Base-by-base conservation (phyloP, 1,139 yeast species). In the Zhuliangozyma parablackwelliae region DNA sequence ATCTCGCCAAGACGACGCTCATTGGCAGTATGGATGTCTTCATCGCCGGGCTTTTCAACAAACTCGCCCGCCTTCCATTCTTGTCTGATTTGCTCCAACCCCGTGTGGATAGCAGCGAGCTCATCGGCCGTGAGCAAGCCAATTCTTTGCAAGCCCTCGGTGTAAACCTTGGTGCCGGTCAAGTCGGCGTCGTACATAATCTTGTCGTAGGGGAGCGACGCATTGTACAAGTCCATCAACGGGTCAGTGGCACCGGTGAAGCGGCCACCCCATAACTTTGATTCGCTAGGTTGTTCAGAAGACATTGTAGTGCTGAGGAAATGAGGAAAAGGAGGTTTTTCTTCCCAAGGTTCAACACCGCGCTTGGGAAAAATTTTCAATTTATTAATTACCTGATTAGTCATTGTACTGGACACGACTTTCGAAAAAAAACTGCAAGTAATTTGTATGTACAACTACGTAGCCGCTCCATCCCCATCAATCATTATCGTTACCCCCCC, bases 171-270 rank as follows among this genome's bases (percentile, higher is more conserved):
- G 28, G 98, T 90, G 33, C 98, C 97, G 45, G 85, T 86, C 50
- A 92, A 70, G 63, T 92, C 99, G 6, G 95, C 97, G 39, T 78
- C 82, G 65, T 84, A 92, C 97, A 92, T 92, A 54, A 77, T 82
- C 69, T 90, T 75, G 63, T 92, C 99, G 54, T 92, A 94, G 3
- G 98, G 97, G 48, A 92, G 70, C 1, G 97, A 90, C 2, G 97
- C 96, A 65, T 92, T 94, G 72, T 92, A 92, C 40, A 89, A 72
- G 58, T 92, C 95, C 99, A 92, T 92, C 56, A 92, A 70, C 7
- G 99, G 98, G 53, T 92, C 99, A 21, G 96, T 82, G 46, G 92
- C 92, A 2, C 94, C 97, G 40, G 98, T 92, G 66, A 92, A 92
- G 61, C 99, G 80, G 56, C 99, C 99, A 50, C 99, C 99, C 99